These are phyloP conservation scores for Alternaria atra DNA, from an alignment of 2,329 filamentous ascomycete species.

Conservation along the genomic window DNA sequence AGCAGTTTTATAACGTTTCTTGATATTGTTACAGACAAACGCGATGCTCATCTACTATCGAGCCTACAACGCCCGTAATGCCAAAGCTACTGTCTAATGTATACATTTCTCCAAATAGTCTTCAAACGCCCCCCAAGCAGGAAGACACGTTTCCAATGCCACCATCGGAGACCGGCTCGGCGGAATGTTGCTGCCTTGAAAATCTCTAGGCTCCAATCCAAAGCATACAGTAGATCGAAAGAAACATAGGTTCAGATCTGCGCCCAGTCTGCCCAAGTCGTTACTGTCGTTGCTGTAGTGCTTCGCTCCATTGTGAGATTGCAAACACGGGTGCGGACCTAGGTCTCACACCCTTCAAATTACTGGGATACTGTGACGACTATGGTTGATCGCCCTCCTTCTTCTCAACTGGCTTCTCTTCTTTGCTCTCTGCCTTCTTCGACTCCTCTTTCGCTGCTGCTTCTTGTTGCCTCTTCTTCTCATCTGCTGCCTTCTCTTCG, in stretches of 20 bases:
- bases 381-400: conserved; percentile 9
- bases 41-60: conserved; percentile 23
- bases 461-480: conserved; percentile 65
- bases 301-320: neutral
- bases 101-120: conserved; percentile 33
- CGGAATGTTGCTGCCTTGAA: neutral
- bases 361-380: conserved; percentile 1
- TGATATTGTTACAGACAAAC: conserved; percentile 26
- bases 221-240: conserved; percentile 11
- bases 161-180: conserved; percentile 27
- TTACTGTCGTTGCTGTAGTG: conserved; percentile 27
- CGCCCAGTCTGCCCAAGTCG: conserved; percentile 19
- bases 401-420: conserved; percentile 30
- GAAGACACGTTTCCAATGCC: conserved; percentile 15
- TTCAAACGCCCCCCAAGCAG: conserved; percentile 30
- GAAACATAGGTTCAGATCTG: conserved; percentile 8
- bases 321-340: neutral
- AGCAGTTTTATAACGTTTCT: conserved; percentile 6
- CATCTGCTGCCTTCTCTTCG: conserved; percentile 48
- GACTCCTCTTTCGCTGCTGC: conserved; percentile 44
- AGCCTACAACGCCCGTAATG: conserved; percentile 42
- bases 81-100: conserved; percentile 44
- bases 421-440: conserved; percentile 38
- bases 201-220: neutral
- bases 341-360: conserved; percentile 4